Percentiles rank a stretch among this genome's conserved stretches.
These are phyloP conservation scores for Gaeumannomyces sp. DNA, from an alignment of 2,329 filamentous ascomycete genomes.

Conservation along the genomic window DNA sequence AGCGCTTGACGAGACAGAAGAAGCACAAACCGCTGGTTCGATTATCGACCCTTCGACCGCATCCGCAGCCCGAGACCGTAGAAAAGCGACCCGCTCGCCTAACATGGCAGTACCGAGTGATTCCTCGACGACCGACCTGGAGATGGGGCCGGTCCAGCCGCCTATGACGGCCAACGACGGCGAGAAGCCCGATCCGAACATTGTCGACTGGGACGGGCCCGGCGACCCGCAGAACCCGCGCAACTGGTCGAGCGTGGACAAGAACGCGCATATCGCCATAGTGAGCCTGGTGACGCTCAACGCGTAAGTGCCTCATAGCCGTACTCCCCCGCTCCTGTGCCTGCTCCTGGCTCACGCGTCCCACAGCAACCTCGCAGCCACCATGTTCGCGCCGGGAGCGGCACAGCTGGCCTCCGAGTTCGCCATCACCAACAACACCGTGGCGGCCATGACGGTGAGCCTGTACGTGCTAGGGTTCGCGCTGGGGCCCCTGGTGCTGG, in stretches of 20 bases:
- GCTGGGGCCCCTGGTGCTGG: conserved; percentile 10
- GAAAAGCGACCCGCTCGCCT: no score
- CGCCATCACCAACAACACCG: conserved; percentile 7
- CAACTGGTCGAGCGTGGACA: conserved; percentile 37
- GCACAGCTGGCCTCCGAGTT: conserved; percentile 16
- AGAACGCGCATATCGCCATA: conserved; percentile 31
- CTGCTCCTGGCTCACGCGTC: background rate
- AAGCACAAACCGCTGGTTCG: no score
- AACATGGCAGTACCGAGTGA: no score
- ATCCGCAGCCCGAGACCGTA: no score
- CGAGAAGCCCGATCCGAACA: conserved; percentile 32
- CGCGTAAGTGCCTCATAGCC: conserved; percentile 1
- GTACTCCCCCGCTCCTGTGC: background rate
- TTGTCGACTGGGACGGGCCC: conserved; percentile 47
- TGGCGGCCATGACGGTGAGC: conserved; percentile 7
- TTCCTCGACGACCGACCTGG: no score
- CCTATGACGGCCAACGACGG: no score
- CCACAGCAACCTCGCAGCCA: conserved; percentile 10
- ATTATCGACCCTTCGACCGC: no score
- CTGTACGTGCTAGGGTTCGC: conserved; percentile 11
- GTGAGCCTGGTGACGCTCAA: conserved; percentile 42
- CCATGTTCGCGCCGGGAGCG: conserved; percentile 17
- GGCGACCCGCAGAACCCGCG: conserved; percentile 45
- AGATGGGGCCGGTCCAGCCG: no score
- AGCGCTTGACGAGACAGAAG: no score